Conservation (phyloP, 805 yeast species). For the Saccharomycopsis sp. region DNA sequence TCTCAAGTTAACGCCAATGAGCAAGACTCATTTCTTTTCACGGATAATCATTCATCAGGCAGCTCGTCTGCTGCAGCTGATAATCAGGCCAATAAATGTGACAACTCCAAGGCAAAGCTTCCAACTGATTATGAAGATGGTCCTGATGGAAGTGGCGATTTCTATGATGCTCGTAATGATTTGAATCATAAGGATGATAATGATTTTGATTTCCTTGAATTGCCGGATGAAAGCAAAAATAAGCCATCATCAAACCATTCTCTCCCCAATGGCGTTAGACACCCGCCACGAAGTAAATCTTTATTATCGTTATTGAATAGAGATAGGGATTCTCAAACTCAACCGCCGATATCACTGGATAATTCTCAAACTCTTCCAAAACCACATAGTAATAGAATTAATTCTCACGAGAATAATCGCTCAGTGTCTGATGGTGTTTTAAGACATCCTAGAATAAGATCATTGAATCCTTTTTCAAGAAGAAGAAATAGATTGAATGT, state of each 20-base stretch:
- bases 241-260: too few relatives aligned
- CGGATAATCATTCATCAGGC: conserved; percentile 1
- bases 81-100: not conserved
- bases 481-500: not conserved
- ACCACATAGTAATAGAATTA: too few relatives aligned
- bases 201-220: conserved; percentile 5
- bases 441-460: not conserved
- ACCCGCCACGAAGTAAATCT: too few relatives aligned
- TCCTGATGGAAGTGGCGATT: not conserved
- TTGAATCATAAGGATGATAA: not conserved
- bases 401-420: too few relatives aligned
- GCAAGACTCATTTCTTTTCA: not conserved
- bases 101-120: not conserved
- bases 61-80: conserved; percentile 5
- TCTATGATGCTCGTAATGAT: not conserved
- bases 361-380: too few relatives aligned
- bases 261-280: too few relatives aligned
- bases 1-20: too few relatives aligned
- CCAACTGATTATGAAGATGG: not conserved
- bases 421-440: not conserved
- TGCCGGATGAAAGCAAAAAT: too few relatives aligned
- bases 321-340: too few relatives aligned
- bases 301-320: too few relatives aligned
- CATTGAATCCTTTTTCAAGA: conserved; percentile 15
- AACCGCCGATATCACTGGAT: too few relatives aligned